Percentiles rank a stretch among this genome's conserved stretches.
Conservation (phyloP, 805 yeast species). For the Myxozyma kluyveri region DNA sequence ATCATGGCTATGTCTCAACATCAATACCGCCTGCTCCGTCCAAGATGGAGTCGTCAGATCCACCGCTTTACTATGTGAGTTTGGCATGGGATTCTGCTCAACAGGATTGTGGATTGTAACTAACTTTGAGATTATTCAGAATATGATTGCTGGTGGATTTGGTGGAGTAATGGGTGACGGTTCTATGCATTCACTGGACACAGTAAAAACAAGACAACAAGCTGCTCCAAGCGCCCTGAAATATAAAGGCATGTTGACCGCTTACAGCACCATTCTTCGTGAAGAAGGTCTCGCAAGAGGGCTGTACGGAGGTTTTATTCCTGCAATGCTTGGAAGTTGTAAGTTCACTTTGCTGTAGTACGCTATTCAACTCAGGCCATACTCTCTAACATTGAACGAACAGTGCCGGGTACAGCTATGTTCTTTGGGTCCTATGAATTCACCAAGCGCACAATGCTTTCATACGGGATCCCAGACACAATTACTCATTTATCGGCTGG, state of each 20-base stretch:
- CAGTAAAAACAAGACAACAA: slow-evolving; percentile 95
- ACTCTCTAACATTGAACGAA: neutral
- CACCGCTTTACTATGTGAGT: slow-evolving; percentile 14
- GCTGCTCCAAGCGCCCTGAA: slow-evolving; percentile 72
- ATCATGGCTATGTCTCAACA: neutral
- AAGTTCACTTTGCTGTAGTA: neutral
- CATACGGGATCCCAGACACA: slow-evolving; percentile 70
- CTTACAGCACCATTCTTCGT: slow-evolving; percentile 67
- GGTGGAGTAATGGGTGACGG: slow-evolving; percentile 95
- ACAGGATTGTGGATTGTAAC: neutral
- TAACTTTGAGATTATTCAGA: slow-evolving; percentile 29
- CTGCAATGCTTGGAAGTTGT: slow-evolving; percentile 82
- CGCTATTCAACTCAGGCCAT: neutral
- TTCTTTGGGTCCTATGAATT: slow-evolving; percentile 89
- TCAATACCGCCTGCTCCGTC: neutral
- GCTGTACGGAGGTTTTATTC: slow-evolving; percentile 85
- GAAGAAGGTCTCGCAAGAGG: slow-evolving; percentile 88
- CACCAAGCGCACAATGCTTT: slow-evolving; percentile 67
- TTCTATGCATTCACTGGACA: slow-evolving; percentile 91
- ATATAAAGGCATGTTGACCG: slow-evolving; percentile 71
- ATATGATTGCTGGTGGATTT: slow-evolving; percentile 80
- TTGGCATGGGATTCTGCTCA: neutral
- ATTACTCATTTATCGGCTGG: slow-evolving; percentile 80
- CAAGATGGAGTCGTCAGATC: neutral
- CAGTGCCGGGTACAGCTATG: slow-evolving; percentile 87